phyloP scores from a whole-genome alignment of 2,329 filamentous ascomycete genomes.

The Dactylellina haptotyla region DNA sequence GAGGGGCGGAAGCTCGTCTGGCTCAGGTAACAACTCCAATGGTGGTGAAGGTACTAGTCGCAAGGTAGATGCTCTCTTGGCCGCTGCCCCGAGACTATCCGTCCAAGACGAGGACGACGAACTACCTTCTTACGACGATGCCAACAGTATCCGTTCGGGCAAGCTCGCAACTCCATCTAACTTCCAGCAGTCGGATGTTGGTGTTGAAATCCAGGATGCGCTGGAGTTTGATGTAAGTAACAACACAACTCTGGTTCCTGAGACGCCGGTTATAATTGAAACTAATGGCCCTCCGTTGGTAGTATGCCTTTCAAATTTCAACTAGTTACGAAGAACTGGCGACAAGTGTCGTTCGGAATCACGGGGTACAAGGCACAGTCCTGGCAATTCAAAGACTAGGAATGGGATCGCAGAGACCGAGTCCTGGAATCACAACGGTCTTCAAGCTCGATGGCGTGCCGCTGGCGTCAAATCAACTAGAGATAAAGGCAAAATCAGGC shows the following conservation, averaged over 20 bases:
- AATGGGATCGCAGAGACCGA: conserved; percentile 13
- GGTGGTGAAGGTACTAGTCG: neutral
- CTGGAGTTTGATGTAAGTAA: conserved; percentile 44
- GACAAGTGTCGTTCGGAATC: conserved; percentile 30
- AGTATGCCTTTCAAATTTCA: conserved; percentile 43
- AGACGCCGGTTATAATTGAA: too few species aligned
- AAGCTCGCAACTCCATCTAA: neutral
- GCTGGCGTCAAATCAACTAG: conserved; percentile 26
- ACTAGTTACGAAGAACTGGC: conserved; percentile 18
- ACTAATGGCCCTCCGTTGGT: neutral
- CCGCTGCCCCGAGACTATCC: conserved; percentile 22
- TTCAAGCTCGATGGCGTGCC: conserved; percentile 33
- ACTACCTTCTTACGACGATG: conserved; percentile 45
- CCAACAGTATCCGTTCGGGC: conserved; percentile 41
- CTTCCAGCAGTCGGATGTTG: conserved; percentile 6
- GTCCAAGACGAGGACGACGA: conserved; percentile 27
- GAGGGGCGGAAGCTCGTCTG: conserved; percentile 16
- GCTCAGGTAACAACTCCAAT: neutral
- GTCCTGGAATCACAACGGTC: neutral
- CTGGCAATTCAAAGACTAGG: conserved; percentile 32
- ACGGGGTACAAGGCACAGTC: conserved; percentile 20
- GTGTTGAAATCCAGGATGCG: conserved; percentile 22
- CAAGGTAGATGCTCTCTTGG: conserved; percentile 27
- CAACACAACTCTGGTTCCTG: neutral
- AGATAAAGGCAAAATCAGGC: conserved; percentile 14